Percentiles rank a stretch among this genome's conserved stretches.
Conservation (phyloP, 2,329 filamentous ascomycete genomes). For the Aspergillus calidoustus region DNA sequence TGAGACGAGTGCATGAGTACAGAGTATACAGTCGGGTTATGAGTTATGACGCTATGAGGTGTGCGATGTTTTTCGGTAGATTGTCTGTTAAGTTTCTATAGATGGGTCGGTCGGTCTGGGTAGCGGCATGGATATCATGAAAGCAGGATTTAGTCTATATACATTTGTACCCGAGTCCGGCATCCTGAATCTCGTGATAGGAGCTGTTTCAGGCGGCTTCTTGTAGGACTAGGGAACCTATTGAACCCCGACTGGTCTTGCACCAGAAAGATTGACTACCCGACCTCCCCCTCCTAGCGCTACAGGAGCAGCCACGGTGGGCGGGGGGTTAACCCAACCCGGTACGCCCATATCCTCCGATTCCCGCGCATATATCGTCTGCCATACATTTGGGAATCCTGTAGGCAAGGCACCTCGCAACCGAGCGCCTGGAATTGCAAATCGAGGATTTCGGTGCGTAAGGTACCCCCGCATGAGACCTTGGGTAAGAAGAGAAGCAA, state of each 20-base stretch:
- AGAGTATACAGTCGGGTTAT: background rate
- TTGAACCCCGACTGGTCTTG: conserved; percentile 54
- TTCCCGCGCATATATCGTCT: conserved; percentile 66
- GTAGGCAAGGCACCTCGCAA: conserved; percentile 46
- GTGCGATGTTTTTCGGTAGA: background rate
- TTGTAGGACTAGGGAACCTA: conserved; percentile 13
- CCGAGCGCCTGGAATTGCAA: conserved; percentile 77
- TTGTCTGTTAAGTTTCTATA: background rate
- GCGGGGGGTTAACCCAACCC: conserved; percentile 68
- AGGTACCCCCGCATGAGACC: conserved; percentile 84
- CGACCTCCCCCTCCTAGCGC: conserved; percentile 50
- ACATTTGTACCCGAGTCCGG: background rate
- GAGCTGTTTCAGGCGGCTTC: background rate
- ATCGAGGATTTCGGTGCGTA: conserved; percentile 73
- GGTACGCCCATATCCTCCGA: conserved; percentile 68
- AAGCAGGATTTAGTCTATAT: background rate
- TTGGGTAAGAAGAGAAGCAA: conserved; percentile 77
- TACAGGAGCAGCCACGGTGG: conserved; percentile 23
- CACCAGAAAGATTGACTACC: conserved; percentile 62
- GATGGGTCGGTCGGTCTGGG: background rate
- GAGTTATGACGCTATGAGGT: conserved; percentile 7
- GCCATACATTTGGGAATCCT: conserved; percentile 73
- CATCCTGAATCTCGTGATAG: background rate
- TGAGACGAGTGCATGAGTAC: conserved; percentile 18
- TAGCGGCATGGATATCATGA: conserved; percentile 3